phyloP scores from a whole-genome alignment of 495 filamentous ascomycete genomes.

The Extremus antarcticus region DNA sequence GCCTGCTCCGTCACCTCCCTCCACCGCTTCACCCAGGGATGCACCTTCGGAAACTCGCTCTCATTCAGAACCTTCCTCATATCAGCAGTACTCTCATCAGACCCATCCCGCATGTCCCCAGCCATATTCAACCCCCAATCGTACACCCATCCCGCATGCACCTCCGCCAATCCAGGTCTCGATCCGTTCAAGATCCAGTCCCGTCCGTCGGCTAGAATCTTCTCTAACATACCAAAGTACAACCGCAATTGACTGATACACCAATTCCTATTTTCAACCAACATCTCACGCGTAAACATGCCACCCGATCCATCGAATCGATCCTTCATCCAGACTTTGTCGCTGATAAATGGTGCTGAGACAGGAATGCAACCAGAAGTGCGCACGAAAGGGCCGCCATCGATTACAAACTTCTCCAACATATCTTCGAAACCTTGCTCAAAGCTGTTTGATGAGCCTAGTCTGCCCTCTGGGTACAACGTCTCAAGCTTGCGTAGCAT shows the following conservation, averaged over 20 bases:
- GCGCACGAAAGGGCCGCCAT: constrained; percentile 2
- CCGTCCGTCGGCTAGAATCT: constrained; percentile 34
- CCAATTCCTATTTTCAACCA: background rate
- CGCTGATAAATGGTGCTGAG: constrained; percentile 36
- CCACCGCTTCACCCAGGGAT: background rate
- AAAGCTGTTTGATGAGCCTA: background rate
- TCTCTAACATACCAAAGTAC: background rate
- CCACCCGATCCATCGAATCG: constrained; percentile 31
- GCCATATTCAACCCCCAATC: constrained; percentile 3
- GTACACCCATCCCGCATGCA: constrained; percentile 7
- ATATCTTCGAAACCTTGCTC: background rate
- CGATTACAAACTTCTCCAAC: background rate
- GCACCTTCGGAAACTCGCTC: constrained; percentile 5
- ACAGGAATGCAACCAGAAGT: constrained; percentile 34
- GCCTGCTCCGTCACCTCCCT: background rate
- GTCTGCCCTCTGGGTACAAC: background rate
- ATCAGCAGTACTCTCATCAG: background rate
- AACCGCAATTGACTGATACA: constrained; percentile 16
- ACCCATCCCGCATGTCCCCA: background rate
- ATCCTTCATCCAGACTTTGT: constrained; percentile 42
- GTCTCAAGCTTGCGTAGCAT: constrained; percentile 44
- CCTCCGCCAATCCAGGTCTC: background rate
- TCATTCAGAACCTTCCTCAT: background rate
- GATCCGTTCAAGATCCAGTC: constrained; percentile 48
- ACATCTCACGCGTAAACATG: constrained; percentile 2